Conservation (phyloP, 23 red algal species). For the Gracilariopsis chorda region DNA sequence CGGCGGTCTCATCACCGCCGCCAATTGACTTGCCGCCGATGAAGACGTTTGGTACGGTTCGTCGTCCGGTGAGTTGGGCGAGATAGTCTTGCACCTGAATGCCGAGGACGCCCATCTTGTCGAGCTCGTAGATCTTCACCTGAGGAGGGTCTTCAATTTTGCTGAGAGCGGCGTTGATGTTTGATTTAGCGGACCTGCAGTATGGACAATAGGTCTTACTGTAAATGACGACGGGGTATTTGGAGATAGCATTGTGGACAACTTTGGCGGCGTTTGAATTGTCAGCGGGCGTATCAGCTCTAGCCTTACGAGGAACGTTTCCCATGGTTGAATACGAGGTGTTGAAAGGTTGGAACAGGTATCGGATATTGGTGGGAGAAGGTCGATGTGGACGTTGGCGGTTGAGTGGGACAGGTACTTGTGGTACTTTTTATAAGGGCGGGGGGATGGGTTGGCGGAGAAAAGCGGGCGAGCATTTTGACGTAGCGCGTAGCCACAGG, state of each 20-base stretch:
- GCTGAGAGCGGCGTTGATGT: slow-evolving; percentile 25
- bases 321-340: not conserved
- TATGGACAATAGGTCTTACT: slow-evolving; percentile 84
- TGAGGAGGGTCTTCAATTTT: slow-evolving; percentile 30
- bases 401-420: too few species aligned
- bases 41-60: slow-evolving; percentile 96
- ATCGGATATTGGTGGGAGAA: too few species aligned
- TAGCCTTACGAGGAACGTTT: not conserved
- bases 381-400: too few species aligned
- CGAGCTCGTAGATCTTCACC: slow-evolving; percentile 73
- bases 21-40: slow-evolving; percentile 78
- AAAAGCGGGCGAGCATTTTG: too few species aligned
- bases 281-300: not conserved
- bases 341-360: too few species aligned
- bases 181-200: slow-evolving; percentile 60
- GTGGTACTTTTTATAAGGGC: too few species aligned
- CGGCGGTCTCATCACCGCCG: slow-evolving; percentile 73
- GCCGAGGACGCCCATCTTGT: slow-evolving; percentile 54
- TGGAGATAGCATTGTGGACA: slow-evolving; percentile 30
- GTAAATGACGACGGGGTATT: slow-evolving; percentile 89
- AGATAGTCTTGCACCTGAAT: slow-evolving; percentile 62
- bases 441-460: too few species aligned
- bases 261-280: not conserved
- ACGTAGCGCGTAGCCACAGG: too few species aligned
- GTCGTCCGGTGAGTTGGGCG: slow-evolving; percentile 56